Base-by-base conservation (phyloP, 176 grass and related monocot species). In the Tillandsia leiboldiana region DNA sequence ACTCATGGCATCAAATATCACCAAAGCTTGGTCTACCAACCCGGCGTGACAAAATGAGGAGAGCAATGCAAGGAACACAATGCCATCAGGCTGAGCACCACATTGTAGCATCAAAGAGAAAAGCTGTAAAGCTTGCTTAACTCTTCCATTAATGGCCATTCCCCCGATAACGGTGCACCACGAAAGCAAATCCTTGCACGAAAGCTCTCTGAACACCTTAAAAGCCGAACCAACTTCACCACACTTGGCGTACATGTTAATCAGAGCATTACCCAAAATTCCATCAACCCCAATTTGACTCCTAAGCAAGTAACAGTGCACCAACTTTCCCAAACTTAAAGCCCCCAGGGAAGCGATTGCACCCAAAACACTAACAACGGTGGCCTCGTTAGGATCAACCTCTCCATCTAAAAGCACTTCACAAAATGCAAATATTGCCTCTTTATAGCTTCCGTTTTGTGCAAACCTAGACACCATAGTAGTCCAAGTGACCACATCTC, bases 161-260 rank as follows among this genome's bases (percentile, higher is more conserved):
- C 79, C 76, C 64, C 76, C 50, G 2, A 72, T 77, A 68, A 85
- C 63, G 48, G 87, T 74, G 72, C 65, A 80, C 82, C 83, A 85
- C 49, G 87, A 90, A 6, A 85, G 69, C 72, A 79, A 22, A 70
- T 90, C 79, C 56, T 67, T 77, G 72, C 71, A 66, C 20, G 12
- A 49, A 54, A 85, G 29, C 11, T 69, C 83, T 9, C 13, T 56
- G 66, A 86, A 90, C 61, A 66, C 83, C 70, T 72, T 50, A 49
- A 76, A 65, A 67, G 83, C 79, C 73, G 77, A 53, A 50, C 51
- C 17, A n/a, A 78, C 53, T 9, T 83, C 80, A 2, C 87, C 79
- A 51, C 80, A 90, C 73, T 83, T 86, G 20, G 73, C 70, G 15
- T 89, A 85, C 64, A 83, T 64, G 48, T 85, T 72, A 69, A 79